These are phyloP conservation scores for Massarina eburnea DNA, from an alignment of 2,329 filamentous ascomycete species.

Conservation along the genomic window DNA sequence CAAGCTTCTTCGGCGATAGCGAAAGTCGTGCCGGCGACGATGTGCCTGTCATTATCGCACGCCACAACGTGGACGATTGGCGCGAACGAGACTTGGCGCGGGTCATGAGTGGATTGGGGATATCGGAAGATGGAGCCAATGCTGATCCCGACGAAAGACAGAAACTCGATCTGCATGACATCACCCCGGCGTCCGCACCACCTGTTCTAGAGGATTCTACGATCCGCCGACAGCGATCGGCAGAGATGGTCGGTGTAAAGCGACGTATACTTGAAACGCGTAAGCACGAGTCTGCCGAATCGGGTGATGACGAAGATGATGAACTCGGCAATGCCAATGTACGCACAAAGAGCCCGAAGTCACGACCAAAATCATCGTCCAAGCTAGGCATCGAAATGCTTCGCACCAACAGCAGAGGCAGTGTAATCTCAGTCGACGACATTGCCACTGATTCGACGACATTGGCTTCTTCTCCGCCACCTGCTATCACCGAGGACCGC, in stretches of 20 bases:
- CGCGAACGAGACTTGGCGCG: slow-evolving; percentile 58
- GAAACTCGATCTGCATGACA: slow-evolving; percentile 44
- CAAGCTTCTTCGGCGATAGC: slow-evolving; percentile 82
- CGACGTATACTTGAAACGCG: slow-evolving; percentile 74
- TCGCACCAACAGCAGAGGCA: slow-evolving; percentile 92
- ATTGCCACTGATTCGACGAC: slow-evolving; percentile 36
- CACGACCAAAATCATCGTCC: slow-evolving; percentile 57
- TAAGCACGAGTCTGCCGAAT: slow-evolving; percentile 75
- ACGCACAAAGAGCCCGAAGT: slow-evolving; percentile 54
- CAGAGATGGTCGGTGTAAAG: slow-evolving; percentile 73
- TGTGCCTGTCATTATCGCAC: slow-evolving; percentile 71
- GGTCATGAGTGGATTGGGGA: slow-evolving; percentile 69
- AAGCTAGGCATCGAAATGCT: slow-evolving; percentile 98
- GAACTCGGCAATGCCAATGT: slow-evolving; percentile 67
- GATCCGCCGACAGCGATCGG: slow-evolving; percentile 65
- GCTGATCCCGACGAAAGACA: slow-evolving; percentile 36
- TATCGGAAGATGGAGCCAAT: slow-evolving; percentile 63
- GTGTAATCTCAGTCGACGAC: slow-evolving; percentile 58
- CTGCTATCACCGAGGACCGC: slow-evolving; percentile 45
- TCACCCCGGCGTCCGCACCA: slow-evolving; percentile 54
- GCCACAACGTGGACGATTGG: slow-evolving; percentile 77
- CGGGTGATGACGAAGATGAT: slow-evolving; percentile 92
- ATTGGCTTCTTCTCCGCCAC: slow-evolving; percentile 42
- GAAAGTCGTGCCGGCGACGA: slow-evolving; percentile 77
- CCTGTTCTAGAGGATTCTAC: slow-evolving; percentile 56